Evolutionary conservation across 140 eudicot genomes (phyloP).

Genomic region (Cichorium intybus): DNA sequence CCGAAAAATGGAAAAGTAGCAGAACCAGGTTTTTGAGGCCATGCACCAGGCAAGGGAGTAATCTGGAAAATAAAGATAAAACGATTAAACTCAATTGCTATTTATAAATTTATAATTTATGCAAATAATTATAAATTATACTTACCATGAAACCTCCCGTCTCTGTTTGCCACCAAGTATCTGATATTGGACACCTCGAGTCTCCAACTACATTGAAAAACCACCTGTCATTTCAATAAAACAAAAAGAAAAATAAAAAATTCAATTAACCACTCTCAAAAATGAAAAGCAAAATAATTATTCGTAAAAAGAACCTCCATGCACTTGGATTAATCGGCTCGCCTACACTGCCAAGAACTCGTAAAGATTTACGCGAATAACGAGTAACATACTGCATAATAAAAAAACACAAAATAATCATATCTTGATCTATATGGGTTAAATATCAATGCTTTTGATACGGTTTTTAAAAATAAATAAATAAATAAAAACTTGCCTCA

Average conservation of each 20-base stretch:
- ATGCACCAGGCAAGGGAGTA: conserved; percentile 97
- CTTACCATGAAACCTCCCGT: conserved; percentile 96
- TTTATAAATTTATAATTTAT: not conserved
- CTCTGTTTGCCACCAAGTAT: conserved; percentile 99
- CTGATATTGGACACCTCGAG: conserved; percentile 93
- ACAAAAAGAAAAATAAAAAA: not conserved
- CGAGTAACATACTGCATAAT: conserved; percentile 77
- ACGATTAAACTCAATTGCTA: not conserved
- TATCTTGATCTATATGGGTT: not conserved
- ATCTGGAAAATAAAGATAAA: conserved; percentile 54
- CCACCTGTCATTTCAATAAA: conserved; percentile 59
- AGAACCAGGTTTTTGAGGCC: conserved; percentile 99
- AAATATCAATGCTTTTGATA: not conserved
- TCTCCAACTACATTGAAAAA: conserved; percentile 89
- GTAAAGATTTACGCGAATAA: conserved; percentile 89
- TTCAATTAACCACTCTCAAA: not conserved
- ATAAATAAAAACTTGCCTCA: conserved; percentile 42
- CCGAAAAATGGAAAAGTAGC: conserved; percentile 98
- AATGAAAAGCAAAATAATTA: conserved; percentile 14
- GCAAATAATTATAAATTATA: not conserved
- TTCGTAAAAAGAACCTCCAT: conserved; percentile 67
- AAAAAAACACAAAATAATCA: conserved; percentile 13
- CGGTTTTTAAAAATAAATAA: too few relatives aligned
- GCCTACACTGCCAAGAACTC: conserved; percentile 98
- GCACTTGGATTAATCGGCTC: conserved; percentile 99